Percentiles rank a stretch among this genome's conserved stretches.
phyloP scores from a whole-genome alignment of 805 yeast species.

The Ogataea nitratoaversa region DNA sequence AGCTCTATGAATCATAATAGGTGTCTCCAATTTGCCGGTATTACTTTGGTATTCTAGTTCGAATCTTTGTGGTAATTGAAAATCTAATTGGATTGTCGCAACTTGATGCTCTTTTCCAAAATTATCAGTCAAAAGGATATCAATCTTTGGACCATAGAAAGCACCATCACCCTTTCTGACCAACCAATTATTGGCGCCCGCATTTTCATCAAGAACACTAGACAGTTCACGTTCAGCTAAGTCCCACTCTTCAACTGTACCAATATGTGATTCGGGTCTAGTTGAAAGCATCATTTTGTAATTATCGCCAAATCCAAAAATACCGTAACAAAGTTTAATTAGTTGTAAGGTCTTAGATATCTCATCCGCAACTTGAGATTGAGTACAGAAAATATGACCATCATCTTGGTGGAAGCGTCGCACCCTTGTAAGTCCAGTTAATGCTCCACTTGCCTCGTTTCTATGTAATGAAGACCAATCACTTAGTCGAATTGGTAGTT shows the following conservation, averaged over 20 bases:
- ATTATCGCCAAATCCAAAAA: conserved; percentile 50
- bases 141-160: conserved; percentile 95
- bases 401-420: conserved; percentile 97
- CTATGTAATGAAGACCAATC: conserved; percentile 92
- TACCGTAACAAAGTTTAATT: conserved; percentile 68
- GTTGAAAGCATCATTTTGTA: conserved; percentile 76
- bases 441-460: conserved; percentile 92
- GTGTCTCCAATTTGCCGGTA: conserved; percentile 52
- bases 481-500: conserved; percentile 77
- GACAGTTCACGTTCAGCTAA: conserved; percentile 69
- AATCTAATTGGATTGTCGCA: conserved; percentile 93
- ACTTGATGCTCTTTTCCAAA: conserved; percentile 83
- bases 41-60: conserved; percentile 61
- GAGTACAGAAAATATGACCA: conserved; percentile 90
- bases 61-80: conserved; percentile 87
- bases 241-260: conserved; percentile 75
- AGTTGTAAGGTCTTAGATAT: conserved; percentile 67
- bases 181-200: conserved; percentile 54
- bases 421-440: conserved; percentile 88
- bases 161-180: conserved; percentile 95
- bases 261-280: conserved; percentile 79
- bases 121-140: conserved; percentile 75
- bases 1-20: conserved; percentile 96
- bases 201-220: conserved; percentile 48
- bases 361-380: conserved; percentile 70